A percentile compares a stretch with the other conserved stretches of the same genome.
phyloP scores from a whole-genome alignment of 345 rosid genomes.

The Trapa bicornis region DNA sequence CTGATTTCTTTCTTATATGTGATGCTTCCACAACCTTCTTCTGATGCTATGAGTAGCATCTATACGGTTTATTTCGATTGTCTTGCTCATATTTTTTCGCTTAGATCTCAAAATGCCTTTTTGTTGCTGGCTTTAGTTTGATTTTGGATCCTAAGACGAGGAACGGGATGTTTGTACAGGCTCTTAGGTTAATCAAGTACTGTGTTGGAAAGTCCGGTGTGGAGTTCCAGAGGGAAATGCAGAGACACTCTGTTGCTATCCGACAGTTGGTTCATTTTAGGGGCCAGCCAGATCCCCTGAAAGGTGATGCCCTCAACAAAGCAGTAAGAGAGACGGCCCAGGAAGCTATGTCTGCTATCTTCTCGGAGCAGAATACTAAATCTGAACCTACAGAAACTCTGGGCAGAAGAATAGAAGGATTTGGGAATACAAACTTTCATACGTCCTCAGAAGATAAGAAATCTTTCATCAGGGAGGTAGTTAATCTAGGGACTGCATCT shows the following conservation, averaged over 20 bases:
- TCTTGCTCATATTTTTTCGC: no score
- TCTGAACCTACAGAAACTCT: constrained; percentile 50
- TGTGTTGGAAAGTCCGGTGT: constrained; percentile 74
- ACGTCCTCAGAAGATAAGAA: constrained; percentile 67
- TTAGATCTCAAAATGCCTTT: neutral
- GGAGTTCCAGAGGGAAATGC: constrained; percentile 95
- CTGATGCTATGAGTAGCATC: no score
- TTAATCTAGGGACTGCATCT: constrained; percentile 89
- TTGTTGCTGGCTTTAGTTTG: neutral
- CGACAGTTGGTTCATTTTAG: constrained; percentile 79
- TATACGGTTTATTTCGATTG: no score
- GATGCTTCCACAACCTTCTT: neutral
- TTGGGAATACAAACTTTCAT: constrained; percentile 76
- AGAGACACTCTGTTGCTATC: constrained; percentile 70
- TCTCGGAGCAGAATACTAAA: constrained; percentile 62
- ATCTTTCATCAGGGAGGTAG: constrained; percentile 91
- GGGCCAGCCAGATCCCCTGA: constrained; percentile 76
- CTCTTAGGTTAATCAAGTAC: constrained; percentile 79
- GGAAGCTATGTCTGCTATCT: constrained; percentile 69
- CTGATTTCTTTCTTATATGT: neutral
- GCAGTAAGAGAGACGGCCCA: constrained; percentile 86
- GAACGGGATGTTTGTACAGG: constrained; percentile 28
- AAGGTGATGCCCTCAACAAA: constrained; percentile 92
- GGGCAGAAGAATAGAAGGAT: constrained; percentile 76
- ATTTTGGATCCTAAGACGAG: constrained; percentile 2